Conservation (phyloP, 345 rosid genomes). For the Arabis hirsuta region DNA sequence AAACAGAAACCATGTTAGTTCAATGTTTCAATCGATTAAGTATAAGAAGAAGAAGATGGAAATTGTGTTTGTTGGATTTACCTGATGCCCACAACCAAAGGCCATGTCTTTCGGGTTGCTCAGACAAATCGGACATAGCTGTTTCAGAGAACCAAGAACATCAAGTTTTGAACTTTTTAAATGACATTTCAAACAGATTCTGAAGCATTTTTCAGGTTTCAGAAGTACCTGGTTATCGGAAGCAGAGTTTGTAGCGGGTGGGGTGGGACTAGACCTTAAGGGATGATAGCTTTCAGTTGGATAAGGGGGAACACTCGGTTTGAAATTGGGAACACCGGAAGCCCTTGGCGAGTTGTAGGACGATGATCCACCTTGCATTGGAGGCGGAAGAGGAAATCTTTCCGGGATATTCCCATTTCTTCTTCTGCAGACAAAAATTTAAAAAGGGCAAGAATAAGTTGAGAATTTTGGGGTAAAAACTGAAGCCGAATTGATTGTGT, state of each 20-base stretch:
- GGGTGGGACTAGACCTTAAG: constrained; percentile 52
- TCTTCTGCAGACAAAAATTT: constrained; percentile 46
- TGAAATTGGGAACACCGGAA: constrained; percentile 50
- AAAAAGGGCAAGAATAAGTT: background rate
- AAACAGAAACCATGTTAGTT: constrained; percentile 29
- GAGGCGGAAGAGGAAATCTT: constrained; percentile 84
- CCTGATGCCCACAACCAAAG: constrained; percentile 99
- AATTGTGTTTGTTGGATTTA: constrained; percentile 36
- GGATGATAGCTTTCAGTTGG: constrained; percentile 48
- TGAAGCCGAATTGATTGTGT: constrained; percentile 52
- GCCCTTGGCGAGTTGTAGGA: constrained; percentile 49
- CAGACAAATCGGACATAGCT: constrained; percentile 90
- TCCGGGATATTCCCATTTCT: constrained; percentile 57
- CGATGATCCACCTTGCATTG: constrained; percentile 49
- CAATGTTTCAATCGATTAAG: background rate
- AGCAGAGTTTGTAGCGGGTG: constrained; percentile 55
- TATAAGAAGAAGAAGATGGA: background rate
- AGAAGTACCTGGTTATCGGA: constrained; percentile 66
- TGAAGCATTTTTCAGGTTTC: background rate
- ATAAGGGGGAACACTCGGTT: constrained; percentile 65
- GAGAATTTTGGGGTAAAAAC: background rate
- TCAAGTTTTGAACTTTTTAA: background rate
- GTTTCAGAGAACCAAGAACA: constrained; percentile 37
- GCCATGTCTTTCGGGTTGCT: constrained; percentile 81
- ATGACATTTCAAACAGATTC: constrained; percentile 22